These are phyloP conservation scores for Erysimum pusillum DNA, from an alignment of 441 rosid genomes.

Conservation along the genomic window DNA sequence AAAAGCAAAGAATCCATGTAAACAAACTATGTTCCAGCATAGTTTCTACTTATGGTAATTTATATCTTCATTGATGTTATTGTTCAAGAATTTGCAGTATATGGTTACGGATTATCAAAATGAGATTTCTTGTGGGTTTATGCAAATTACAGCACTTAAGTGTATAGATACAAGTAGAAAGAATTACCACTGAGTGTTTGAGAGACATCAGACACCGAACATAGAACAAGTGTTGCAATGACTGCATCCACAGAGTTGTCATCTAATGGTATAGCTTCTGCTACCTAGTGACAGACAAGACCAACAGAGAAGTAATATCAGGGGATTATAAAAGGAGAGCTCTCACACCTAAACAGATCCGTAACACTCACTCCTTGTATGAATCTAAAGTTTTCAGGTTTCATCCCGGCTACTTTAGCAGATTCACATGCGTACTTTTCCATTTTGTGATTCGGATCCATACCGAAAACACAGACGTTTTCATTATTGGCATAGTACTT, in stretches of 20 bases:
- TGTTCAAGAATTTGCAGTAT: not conserved
- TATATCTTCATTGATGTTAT: not conserved
- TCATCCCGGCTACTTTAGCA: conserved; percentile 70
- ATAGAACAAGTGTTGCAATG: conserved; percentile 85
- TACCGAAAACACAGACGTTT: conserved; percentile 62
- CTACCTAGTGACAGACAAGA: conserved; percentile 55
- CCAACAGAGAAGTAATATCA: not conserved
- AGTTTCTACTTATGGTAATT: not conserved
- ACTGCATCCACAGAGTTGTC: conserved; percentile 85
- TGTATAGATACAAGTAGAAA: not conserved
- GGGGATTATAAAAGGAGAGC: not conserved
- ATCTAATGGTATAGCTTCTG: conserved; percentile 68
- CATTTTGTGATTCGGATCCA: conserved; percentile 81
- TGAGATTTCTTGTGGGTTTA: no score
- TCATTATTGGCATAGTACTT: conserved; percentile 60
- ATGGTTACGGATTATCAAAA: not conserved
- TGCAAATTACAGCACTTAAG: no score
- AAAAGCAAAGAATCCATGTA: not conserved
- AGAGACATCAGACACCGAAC: conserved; percentile 76
- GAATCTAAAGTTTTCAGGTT: conserved; percentile 63
- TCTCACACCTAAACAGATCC: not conserved
- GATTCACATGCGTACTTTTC: conserved; percentile 69
- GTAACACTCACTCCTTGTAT: conserved; percentile 55
- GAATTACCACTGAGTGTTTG: conserved; percentile 69
- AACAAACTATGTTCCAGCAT: not conserved